phyloP scores from a whole-genome alignment of 1,284 basidiomycete genomes.

The Cryptococcus neoformans region DNA sequence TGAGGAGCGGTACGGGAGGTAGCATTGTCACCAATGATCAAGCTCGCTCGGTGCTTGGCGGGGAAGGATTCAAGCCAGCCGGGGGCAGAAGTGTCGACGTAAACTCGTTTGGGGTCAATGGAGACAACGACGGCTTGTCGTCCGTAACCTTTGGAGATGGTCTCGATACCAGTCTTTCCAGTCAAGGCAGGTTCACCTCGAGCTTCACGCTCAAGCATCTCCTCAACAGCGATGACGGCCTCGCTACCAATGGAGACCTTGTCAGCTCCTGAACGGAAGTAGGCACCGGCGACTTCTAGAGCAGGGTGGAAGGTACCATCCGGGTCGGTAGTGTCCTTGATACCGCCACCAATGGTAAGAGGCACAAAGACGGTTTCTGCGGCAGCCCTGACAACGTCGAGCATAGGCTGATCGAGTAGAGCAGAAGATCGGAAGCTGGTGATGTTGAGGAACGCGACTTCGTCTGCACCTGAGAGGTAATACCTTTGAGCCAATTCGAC shows the following conservation, averaged over 20 bases:
- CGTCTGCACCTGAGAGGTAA: constrained; percentile 88
- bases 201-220: constrained; percentile 59
- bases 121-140: constrained; percentile 97
- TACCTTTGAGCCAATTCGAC: constrained; percentile 87
- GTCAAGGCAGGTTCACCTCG: constrained; percentile 52
- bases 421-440: constrained; percentile 98
- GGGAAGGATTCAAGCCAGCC: constrained; percentile 61
- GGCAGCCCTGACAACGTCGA: constrained; percentile 85
- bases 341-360: constrained; percentile 98
- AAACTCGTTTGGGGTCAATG: constrained; percentile 88
- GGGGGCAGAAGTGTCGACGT: constrained; percentile 62
- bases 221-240: constrained; percentile 91
- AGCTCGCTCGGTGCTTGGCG: constrained; percentile 43
- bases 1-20: constrained; percentile 54
- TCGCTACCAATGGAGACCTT: constrained; percentile 92
- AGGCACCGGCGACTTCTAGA: constrained; percentile 90
- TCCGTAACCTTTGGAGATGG: constrained; percentile 89
- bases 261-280: constrained; percentile 97
- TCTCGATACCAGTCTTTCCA: constrained; percentile 78
- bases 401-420: constrained; percentile 95
- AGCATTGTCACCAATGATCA: constrained; percentile 50
- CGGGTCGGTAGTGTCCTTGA: constrained; percentile 93
- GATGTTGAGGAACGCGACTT: constrained; percentile 97
- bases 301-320: constrained; percentile 85
- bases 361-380: constrained; percentile 93